phyloP scores from a whole-genome alignment of 805 yeast genomes.

The Saccharomycopsis schoenii region DNA sequence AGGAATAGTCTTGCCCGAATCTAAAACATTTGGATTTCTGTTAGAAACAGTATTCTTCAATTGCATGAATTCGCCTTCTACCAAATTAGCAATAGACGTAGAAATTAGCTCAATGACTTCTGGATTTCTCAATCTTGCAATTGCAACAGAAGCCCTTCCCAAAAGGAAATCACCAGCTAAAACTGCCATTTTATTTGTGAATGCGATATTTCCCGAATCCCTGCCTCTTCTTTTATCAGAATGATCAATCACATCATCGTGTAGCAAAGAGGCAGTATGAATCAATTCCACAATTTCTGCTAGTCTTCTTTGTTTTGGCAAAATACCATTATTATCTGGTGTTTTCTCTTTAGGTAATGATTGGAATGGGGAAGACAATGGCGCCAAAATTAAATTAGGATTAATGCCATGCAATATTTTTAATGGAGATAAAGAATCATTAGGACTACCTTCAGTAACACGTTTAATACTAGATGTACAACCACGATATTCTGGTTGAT shows the following conservation, averaged over 20 bases:
- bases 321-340: constrained; percentile 58
- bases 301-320: constrained; percentile 89
- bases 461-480: constrained; percentile 40
- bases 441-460: constrained; percentile 32
- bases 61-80: constrained; percentile 99
- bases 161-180: constrained; percentile 92
- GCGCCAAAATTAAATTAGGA: constrained; percentile 74
- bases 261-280: constrained; percentile 90
- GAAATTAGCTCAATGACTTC: constrained; percentile 94
- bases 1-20: constrained; percentile 38
- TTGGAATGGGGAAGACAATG: constrained; percentile 72
- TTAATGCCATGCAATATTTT: constrained; percentile 81
- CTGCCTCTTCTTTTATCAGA: constrained; percentile 83
- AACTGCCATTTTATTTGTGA: constrained; percentile 95
- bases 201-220: constrained; percentile 87
- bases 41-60: constrained; percentile 80
- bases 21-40: constrained; percentile 37
- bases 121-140: constrained; percentile 88
- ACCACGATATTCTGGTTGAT: constrained; percentile 52
- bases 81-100: constrained; percentile 91
- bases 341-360: constrained; percentile 46
- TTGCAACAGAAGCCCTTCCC: constrained; percentile 93
- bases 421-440: constrained; percentile 68
- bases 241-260: constrained; percentile 92
- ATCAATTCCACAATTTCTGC: constrained; percentile 99